These are phyloP conservation scores for Monilinia fructigena DNA, from an alignment of 2,329 filamentous ascomycete species.

Conservation along the genomic window DNA sequence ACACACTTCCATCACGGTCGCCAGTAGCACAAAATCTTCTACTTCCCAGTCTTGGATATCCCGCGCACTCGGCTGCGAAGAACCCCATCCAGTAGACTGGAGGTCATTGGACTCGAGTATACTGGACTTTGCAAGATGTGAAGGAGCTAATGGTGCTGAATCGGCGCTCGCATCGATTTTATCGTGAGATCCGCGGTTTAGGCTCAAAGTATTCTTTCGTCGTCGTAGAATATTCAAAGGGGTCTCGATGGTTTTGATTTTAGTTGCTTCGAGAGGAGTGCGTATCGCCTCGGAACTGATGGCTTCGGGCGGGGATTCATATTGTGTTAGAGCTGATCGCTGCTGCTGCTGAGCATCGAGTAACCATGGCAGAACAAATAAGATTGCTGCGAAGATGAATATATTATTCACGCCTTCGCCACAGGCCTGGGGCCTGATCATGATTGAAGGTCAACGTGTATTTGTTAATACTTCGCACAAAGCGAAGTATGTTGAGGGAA, in stretches of 20 bases:
- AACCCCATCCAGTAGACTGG: slow-evolving; percentile 63
- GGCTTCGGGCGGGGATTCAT: slow-evolving; percentile 38
- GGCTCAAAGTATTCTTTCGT: slow-evolving; percentile 37
- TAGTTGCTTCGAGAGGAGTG: slow-evolving; percentile 36
- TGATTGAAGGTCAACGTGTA: slow-evolving; percentile 40
- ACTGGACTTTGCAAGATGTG: slow-evolving; percentile 93
- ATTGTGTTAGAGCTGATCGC: slow-evolving; percentile 38
- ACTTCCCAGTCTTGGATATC: slow-evolving; percentile 99
- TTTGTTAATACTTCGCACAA: slow-evolving; percentile 29
- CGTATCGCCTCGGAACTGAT: slow-evolving; percentile 32
- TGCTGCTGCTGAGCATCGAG: slow-evolving; percentile 66
- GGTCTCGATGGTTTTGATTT: slow-evolving; percentile 39
- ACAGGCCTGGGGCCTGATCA: slow-evolving; percentile 51
- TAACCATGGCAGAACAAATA: slow-evolving; percentile 58
- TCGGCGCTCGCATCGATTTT: slow-evolving; percentile 86
- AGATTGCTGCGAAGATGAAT: slow-evolving; percentile 53
- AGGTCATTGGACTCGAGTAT: slow-evolving; percentile 63
- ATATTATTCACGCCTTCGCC: slow-evolving; percentile 53
- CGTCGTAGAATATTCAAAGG: slow-evolving; percentile 34
- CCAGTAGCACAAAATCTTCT: slow-evolving; percentile 99
- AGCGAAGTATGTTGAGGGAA: slow-evolving; percentile 29
- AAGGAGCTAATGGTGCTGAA: slow-evolving; percentile 91
- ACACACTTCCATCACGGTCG: slow-evolving; percentile 98
- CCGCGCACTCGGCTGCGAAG: slow-evolving; percentile 82
- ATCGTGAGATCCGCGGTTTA: slow-evolving; percentile 36